Evolutionary conservation across 2,329 filamentous ascomycete species (phyloP), one percentile per base, ranked within the genome.

Genomic region (Chaetomium sp.): DNA sequence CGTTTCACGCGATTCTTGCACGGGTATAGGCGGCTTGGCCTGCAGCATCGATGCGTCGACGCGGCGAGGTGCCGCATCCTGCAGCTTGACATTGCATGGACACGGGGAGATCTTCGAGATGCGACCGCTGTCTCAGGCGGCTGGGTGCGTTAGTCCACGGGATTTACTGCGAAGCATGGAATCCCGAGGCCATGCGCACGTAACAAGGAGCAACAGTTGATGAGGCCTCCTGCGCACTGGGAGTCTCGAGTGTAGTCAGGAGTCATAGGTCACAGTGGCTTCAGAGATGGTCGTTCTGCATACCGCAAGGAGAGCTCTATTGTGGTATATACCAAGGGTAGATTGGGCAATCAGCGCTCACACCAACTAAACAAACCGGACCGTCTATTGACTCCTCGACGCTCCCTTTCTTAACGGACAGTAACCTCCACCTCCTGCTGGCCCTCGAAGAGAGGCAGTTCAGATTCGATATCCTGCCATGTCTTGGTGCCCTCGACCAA

Each of bases 371-470:
- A 47, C 27, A 63, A 58, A 47, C 45, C 29, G 50, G 25, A 29
- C 31, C 57, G 47, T 29, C 60, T 54, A 7, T 25, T 33, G 16
- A 25, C 50, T 27, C 56, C 51, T 21, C 21, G 19, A 38, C 25
- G 21, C 42, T 19, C 9, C 31, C 7, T 16, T n/a, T 8, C 33
- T 64, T 60, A 70, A 50, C 70, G 69, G 19, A 67, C 61, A 23
- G 62, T 31, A 50, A 69, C 62, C 57, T 72, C 70, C 35, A 68
- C 63, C 74, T 90, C 87, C 79, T 96, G 92, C 79, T 96, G 92
- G 59, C 88, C 86, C 77, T 93, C 89, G 76, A 97, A 98, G 68
- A 88, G 87, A 31, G 94, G 94, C 72, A 98, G 82, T 74, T 93
- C 88, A 68, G 85, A 83, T 77, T 89, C 83, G 45, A 97, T 82